These are phyloP conservation scores for Micractinium sp. DNA, from an alignment of 139 green algal species.

Conservation along the genomic window DNA sequence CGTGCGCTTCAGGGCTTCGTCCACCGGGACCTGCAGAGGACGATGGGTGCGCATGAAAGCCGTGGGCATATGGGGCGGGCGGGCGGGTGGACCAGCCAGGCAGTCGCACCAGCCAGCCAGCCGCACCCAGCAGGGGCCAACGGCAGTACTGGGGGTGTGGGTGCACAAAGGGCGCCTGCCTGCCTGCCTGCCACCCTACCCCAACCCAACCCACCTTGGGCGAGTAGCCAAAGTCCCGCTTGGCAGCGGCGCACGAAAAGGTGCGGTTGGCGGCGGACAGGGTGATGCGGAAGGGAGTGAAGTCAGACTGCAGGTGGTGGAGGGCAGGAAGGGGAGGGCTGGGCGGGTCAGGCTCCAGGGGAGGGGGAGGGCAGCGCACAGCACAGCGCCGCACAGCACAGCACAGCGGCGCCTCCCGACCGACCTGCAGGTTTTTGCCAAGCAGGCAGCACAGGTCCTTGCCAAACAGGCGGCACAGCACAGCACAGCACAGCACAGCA, in stretches of 20 bases:
- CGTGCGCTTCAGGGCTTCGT: constrained; percentile 68
- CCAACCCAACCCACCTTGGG: constrained; percentile 46
- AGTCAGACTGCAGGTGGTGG: neutral
- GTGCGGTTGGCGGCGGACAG: constrained; percentile 66
- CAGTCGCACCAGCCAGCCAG: too few species aligned
- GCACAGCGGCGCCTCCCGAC: too few species aligned
- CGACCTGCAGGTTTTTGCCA: neutral
- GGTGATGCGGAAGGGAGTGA: constrained; percentile 52
- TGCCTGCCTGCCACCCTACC: too few species aligned
- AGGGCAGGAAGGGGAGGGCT: neutral
- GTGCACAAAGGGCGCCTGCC: too few species aligned
- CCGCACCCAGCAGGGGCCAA: too few species aligned
- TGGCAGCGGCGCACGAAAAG: constrained; percentile 59
- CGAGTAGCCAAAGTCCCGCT: constrained; percentile 67
- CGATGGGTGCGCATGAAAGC: too few species aligned
- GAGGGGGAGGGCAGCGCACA: neutral
- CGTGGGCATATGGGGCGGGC: too few species aligned
- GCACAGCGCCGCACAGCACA: neutral
- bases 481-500: neutral
- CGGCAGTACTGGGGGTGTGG: too few species aligned
- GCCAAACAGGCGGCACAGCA: neutral
- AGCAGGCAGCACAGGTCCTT: neutral
- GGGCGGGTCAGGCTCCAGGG: too few species aligned
- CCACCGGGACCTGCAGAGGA: constrained; percentile 42
- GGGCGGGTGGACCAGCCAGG: too few species aligned